A percentile compares a stretch with the other conserved stretches of the same genome.
Evolutionary conservation across 306 rosid species (phyloP).

Genomic region (Vigna hirtella): DNA sequence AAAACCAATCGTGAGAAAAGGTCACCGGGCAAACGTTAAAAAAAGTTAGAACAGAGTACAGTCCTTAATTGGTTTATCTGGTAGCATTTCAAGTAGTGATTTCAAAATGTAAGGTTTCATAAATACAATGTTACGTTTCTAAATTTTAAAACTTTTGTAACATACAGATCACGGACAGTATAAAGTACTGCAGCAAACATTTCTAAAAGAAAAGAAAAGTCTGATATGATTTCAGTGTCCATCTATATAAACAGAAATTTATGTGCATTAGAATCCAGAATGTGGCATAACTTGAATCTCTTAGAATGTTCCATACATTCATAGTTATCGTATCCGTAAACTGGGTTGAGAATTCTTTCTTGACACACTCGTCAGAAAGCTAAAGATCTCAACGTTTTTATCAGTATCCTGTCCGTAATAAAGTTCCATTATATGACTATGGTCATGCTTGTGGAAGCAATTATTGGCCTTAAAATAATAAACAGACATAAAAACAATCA

Average conservation of each 20-base stretch:
- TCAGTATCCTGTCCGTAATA: background rate
- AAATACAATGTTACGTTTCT: too few relatives aligned
- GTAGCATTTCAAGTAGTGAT: too few relatives aligned
- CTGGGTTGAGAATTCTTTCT: constrained; percentile 6
- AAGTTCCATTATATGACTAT: background rate
- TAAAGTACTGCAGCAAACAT: too few relatives aligned
- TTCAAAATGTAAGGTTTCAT: too few relatives aligned
- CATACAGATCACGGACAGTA: too few relatives aligned
- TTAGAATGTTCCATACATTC: too few relatives aligned
- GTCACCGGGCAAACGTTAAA: too few relatives aligned
- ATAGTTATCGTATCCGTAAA: too few relatives aligned
- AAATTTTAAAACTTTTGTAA: too few relatives aligned
- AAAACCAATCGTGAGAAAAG: background rate
- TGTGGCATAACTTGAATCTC: background rate
- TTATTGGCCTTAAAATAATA: background rate
- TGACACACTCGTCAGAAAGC: background rate
- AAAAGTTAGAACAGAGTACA: too few relatives aligned
- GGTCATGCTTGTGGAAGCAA: constrained; percentile 1
- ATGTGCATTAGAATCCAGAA: constrained; percentile 22
- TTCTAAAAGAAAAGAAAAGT: background rate
- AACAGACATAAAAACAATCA: background rate
- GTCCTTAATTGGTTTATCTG: too few relatives aligned
- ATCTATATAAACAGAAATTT: background rate
- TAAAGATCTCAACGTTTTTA: background rate
- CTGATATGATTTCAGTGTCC: constrained; percentile 1